These are phyloP conservation scores for grape (Vitis vinifera) DNA, from an alignment of 164 flowering plant species.

Conservation along the genomic window ASM3070453v1 NC_081816.1:6693001-6693500, in stretches of 20 bases:
- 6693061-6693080: slow-evolving; percentile 97
- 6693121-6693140: slow-evolving; percentile 88
- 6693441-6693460: slow-evolving; percentile 4
- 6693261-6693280: slow-evolving; percentile 76
- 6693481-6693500: slow-evolving; percentile 3
- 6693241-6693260: slow-evolving; percentile 90
- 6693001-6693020: neutral
- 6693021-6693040: slow-evolving; percentile 28
- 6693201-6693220: slow-evolving; percentile 45
- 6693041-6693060: slow-evolving; percentile 94
- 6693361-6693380: slow-evolving; percentile 1
- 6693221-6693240: slow-evolving; percentile 90
- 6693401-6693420: neutral
- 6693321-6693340: neutral
- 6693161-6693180: neutral
- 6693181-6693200: slow-evolving; percentile 6
- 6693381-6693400: neutral
- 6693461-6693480: slow-evolving; percentile 4
- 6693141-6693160: slow-evolving; percentile 1
- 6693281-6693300: slow-evolving; percentile 52
- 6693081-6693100: slow-evolving; percentile 87
- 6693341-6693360: neutral
- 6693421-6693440: neutral
- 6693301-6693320: slow-evolving; percentile 47
- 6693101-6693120: slow-evolving; percentile 94